A percentile compares a stretch with the other conserved stretches of the same genome.
Evolutionary conservation across 2,329 filamentous ascomycete species (phyloP).

Genomic region (Thielaviopsis punctulata): DNA sequence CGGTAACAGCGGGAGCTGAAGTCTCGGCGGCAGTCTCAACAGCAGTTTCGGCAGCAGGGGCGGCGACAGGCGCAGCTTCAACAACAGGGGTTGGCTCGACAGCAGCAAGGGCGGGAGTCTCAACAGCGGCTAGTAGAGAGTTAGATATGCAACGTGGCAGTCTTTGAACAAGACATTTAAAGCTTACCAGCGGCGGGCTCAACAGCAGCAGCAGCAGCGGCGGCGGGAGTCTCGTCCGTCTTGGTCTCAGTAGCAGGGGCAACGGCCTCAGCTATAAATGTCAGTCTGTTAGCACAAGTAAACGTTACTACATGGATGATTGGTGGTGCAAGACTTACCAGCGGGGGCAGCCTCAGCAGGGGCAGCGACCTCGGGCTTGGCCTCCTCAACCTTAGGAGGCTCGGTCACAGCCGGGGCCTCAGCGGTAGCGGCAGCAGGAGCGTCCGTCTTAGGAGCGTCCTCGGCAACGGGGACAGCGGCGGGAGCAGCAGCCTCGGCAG

Average conservation of each 20-base stretch:
- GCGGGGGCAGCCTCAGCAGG: not conserved
- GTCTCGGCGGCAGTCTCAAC: constrained; percentile 16
- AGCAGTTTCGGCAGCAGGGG: constrained; percentile 4
- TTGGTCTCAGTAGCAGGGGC: constrained; percentile 16
- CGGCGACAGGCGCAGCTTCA: not conserved
- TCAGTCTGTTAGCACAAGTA: not conserved
- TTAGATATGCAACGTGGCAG: not conserved
- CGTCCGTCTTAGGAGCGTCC: not conserved
- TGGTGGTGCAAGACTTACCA: not conserved
- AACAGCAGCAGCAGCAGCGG: constrained; percentile 2
- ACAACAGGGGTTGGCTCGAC: not conserved
- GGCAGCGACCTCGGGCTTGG: constrained; percentile 16
- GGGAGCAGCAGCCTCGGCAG: not conserved
- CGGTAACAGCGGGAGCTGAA: too few relatives aligned
- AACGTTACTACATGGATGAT: not conserved
- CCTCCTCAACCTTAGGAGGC: too few relatives aligned
- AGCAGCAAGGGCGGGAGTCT: not conserved
- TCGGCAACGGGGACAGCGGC: not conserved
- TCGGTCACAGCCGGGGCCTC: not conserved
- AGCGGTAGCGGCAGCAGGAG: not conserved
- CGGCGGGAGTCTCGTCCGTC: constrained; percentile 13
- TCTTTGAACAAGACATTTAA: not conserved
- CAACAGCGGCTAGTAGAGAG: not conserved
- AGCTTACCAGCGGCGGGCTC: constrained; percentile 4
- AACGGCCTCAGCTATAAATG: not conserved